Evolutionary conservation across 768 basidiomycete species (phyloP).

Genomic region (Termitomyces sp.): DNA sequence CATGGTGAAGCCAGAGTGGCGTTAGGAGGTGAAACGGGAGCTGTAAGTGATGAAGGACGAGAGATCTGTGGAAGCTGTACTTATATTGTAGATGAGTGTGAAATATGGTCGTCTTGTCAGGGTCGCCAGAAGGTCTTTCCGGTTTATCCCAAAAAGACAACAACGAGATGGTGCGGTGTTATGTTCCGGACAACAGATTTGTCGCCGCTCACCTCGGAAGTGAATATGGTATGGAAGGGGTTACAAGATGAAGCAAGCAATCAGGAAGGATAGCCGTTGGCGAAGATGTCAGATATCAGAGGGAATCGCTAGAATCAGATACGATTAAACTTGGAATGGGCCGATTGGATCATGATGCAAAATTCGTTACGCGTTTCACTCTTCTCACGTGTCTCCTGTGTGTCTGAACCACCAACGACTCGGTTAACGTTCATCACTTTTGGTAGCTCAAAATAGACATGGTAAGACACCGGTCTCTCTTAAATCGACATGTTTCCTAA

Average conservation of each 20-base stretch:
- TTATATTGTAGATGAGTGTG: background rate
- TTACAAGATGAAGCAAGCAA: background rate
- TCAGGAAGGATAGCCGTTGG: constrained; percentile 1
- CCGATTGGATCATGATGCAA: background rate
- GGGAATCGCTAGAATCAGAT: background rate
- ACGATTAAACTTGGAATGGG: background rate
- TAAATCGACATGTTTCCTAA: background rate
- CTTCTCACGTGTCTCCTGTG: background rate
- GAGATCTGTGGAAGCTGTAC: constrained; percentile 1
- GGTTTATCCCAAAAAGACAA: constrained; percentile 1
- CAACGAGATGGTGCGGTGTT: constrained; percentile 3
- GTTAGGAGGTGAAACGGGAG: background rate
- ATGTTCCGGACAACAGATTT: constrained; percentile 9
- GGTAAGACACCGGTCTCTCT: constrained; percentile 1
- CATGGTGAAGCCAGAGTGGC: constrained; percentile 30
- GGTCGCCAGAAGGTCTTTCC: background rate
- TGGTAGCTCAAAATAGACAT: background rate
- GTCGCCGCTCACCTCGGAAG: constrained; percentile 3
- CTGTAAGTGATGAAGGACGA: background rate
- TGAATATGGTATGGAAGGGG: background rate
- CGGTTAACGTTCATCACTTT: background rate
- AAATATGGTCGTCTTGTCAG: background rate
- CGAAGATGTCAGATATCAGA: background rate
- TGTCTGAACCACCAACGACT: background rate
- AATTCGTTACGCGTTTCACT: background rate